A percentile compares a stretch with the other conserved stretches of the same genome.
phyloP scores from a whole-genome alignment of 495 filamentous ascomycete species.

The Penicillium pulvis region DNA sequence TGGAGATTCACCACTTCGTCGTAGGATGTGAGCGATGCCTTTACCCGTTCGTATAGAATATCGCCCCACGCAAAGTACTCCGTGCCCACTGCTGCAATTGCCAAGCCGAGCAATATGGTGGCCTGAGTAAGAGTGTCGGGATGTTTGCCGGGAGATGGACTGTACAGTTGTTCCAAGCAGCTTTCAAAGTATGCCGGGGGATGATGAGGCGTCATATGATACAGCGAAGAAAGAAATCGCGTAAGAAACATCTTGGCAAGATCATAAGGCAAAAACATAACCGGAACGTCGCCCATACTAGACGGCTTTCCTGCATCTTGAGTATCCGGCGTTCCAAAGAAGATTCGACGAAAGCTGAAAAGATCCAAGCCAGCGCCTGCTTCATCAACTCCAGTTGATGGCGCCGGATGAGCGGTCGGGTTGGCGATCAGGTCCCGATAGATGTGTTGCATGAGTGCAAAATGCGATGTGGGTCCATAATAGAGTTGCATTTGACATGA shows the following conservation, averaged over 20 bases:
- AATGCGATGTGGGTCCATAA: slow-evolving; percentile 50
- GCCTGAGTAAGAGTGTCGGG: slow-evolving; percentile 30
- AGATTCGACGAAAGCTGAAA: slow-evolving; percentile 48
- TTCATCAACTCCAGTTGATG: slow-evolving; percentile 43
- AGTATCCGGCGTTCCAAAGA: slow-evolving; percentile 44
- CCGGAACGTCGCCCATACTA: slow-evolving; percentile 20
- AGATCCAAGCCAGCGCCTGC: slow-evolving; percentile 46
- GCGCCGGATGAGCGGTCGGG: slow-evolving; percentile 24
- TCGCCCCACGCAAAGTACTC: slow-evolving; percentile 44
- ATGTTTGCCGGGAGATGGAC: slow-evolving; percentile 19
- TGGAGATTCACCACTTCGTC: slow-evolving; percentile 50
- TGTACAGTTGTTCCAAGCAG: slow-evolving; percentile 37
- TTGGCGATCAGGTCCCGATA: slow-evolving; percentile 41
- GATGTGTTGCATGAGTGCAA: slow-evolving; percentile 48
- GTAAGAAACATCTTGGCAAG: slow-evolving; percentile 38
- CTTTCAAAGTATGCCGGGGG: slow-evolving; percentile 30
- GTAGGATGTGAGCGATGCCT: slow-evolving; percentile 31
- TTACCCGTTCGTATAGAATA: slow-evolving; percentile 42
- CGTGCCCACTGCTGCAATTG: slow-evolving; percentile 35
- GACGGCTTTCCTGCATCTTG: slow-evolving; percentile 25
- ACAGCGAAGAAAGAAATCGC: slow-evolving; percentile 36
- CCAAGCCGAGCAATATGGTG: slow-evolving; percentile 36
- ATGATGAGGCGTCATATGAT: slow-evolving; percentile 37
- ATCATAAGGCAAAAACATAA: slow-evolving; percentile 42
- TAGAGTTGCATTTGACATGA: slow-evolving; percentile 49